Evolutionary conservation across 2,329 filamentous ascomycete genomes (phyloP).

Genomic region (Arthrocladium fulminans): DNA sequence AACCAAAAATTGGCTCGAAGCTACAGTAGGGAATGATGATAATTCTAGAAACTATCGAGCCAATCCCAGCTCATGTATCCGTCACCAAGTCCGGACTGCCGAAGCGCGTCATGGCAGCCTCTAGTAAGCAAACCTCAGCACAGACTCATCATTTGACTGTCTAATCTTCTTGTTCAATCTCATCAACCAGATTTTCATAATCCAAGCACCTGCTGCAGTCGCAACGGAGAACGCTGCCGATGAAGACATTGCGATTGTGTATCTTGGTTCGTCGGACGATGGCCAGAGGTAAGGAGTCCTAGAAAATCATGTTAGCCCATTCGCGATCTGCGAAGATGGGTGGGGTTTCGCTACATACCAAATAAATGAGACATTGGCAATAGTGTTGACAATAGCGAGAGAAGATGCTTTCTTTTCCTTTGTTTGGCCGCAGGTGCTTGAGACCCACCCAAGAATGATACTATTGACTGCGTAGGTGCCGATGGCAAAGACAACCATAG

Average conservation of each 20-base stretch:
- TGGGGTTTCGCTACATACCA: slow-evolving; percentile 8
- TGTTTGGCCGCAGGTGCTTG: slow-evolving; percentile 34
- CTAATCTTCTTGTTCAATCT: slow-evolving; percentile 8
- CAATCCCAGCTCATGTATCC: no score
- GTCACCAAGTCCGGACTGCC: no score
- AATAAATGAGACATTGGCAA: slow-evolving; percentile 26
- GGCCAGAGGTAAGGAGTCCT: slow-evolving; percentile 12
- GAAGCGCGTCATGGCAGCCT: no score
- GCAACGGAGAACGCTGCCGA: slow-evolving; percentile 12
- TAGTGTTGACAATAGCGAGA: slow-evolving; percentile 36
- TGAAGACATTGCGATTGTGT: slow-evolving; percentile 15
- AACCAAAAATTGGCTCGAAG: no score
- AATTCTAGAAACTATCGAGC: no score
- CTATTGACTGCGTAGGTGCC: slow-evolving; percentile 32
- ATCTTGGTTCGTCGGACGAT: slow-evolving; percentile 13
- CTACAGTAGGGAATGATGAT: no score
- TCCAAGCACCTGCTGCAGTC: slow-evolving; percentile 8
- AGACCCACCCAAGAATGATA: slow-evolving; percentile 36
- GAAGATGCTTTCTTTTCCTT: slow-evolving; percentile 37
- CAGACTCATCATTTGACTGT: slow-evolving; percentile 8
- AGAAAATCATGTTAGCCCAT: neutral
- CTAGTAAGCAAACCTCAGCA: slow-evolving; percentile 11
- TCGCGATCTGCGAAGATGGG: neutral
- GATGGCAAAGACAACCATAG: slow-evolving; percentile 28
- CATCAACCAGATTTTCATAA: slow-evolving; percentile 13